These are phyloP conservation scores for Hyaloraphidium curvatum DNA, from an alignment of 192 early-diverging fungal genomes.

Conservation along the genomic window DNA sequence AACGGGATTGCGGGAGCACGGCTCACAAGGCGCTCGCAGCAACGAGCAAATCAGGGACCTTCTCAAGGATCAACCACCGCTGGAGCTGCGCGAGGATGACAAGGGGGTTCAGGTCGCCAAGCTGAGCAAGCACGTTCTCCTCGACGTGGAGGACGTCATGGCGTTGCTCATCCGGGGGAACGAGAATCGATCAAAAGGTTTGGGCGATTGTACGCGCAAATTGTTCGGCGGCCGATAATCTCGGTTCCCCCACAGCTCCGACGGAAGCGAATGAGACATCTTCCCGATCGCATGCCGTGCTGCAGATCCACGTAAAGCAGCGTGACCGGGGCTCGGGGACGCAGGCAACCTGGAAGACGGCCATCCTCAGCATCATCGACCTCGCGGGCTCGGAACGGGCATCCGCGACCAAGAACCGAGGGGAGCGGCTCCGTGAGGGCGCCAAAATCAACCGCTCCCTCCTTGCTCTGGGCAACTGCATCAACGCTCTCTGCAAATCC, in stretches of 20 bases:
- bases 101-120: constrained; percentile 48
- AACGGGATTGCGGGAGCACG: too few species aligned
- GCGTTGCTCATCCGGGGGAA: constrained; percentile 33
- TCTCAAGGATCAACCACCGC: constrained; percentile 14
- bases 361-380: constrained; percentile 37
- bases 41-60: constrained; percentile 44
- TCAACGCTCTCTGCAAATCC: constrained; percentile 42
- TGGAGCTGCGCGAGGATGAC: constrained; percentile 64
- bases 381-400: constrained; percentile 49
- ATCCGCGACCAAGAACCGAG: constrained; percentile 26
- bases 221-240: too few species aligned
- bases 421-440: constrained; percentile 52
- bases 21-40: too few species aligned
- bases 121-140: constrained; percentile 40
- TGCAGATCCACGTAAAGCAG: constrained; percentile 35
- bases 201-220: too few species aligned
- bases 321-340: constrained; percentile 43
- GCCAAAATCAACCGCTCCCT: constrained; percentile 59
- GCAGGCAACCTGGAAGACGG: constrained; percentile 4
- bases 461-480: constrained; percentile 55
- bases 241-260: too few species aligned
- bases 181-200: constrained; percentile 50
- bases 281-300: constrained; percentile 61
- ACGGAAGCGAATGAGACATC: constrained; percentile 54
- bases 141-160: constrained; percentile 33